phyloP scores from a whole-genome alignment of 306 rosid genomes.

The Notholithocarpus densiflorus region DNA sequence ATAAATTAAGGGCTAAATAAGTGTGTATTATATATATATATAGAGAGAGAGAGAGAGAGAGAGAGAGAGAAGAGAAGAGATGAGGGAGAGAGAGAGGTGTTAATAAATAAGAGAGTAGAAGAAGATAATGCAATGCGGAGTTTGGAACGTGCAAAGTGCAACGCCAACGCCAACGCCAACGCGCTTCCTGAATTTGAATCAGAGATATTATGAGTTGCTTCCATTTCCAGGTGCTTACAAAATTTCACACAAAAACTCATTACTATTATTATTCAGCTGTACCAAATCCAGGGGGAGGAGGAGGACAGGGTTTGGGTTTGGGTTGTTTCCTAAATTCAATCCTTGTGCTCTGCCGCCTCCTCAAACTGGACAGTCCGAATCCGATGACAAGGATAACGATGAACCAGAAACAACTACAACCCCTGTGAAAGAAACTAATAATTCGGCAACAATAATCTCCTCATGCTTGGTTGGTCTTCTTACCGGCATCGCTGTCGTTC shows the following conservation, averaged over 20 bases:
- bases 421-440: too few relatives aligned
- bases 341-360: constrained; percentile 34
- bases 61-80: background rate
- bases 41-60: background rate
- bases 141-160: constrained; percentile 23
- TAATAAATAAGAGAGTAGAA: background rate
- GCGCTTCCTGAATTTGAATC: constrained; percentile 21
- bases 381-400: background rate
- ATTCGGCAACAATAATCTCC: constrained; percentile 52
- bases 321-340: too few relatives aligned
- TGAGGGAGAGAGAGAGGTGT: background rate
- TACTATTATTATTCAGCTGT: too few relatives aligned
- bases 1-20: too few relatives aligned
- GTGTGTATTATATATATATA: background rate
- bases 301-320: too few relatives aligned
- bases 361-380: constrained; percentile 17
- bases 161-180: background rate
- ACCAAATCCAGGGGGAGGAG: too few relatives aligned
- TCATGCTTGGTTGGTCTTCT: constrained; percentile 89
- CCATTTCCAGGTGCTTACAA: too few relatives aligned
- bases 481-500: constrained; percentile 73
- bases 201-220: too few relatives aligned
- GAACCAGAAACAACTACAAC: background rate
- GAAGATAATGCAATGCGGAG: constrained; percentile 54
- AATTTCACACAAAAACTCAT: too few relatives aligned